Evolutionary conservation across 2,329 filamentous ascomycete species (phyloP), one percentile per base, ranked within the genome.

Genomic region (Aspergillus pseudotamarii): DNA sequence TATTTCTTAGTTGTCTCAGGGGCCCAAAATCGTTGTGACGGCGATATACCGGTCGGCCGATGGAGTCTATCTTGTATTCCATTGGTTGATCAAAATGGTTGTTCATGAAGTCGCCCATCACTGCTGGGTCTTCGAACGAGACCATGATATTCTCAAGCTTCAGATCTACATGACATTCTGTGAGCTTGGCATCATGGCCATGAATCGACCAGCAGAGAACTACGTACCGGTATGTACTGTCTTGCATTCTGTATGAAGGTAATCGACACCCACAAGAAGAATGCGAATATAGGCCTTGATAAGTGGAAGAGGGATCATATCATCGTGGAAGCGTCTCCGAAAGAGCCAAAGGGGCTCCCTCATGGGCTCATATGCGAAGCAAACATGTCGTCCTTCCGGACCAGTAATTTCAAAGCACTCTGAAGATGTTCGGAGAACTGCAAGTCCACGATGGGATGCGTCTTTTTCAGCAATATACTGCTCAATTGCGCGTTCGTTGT

Each of bases 281-380:
- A 41, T 19, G 16, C 3, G 3, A 19, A 41, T 41, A 41, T 41
- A 41, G 36, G 6, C 59, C 64, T 78, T 79, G 1, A 74, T 67
- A 50, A 76, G 63, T 2, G 65, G 65, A 3, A 73, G 57, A 43
- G 73, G 74, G 26, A 79, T 63, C 32, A 63, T 72, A 12, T 60
- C 28, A 48, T 70, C 64, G 4, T 64, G 59, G 32, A 75, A 77
- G 16, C 72, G 72, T 30, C 67, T 58, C 55, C 72, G 67, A 11
- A 74, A 72, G 14, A 75, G 54, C 68, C 71, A 75, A 4, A 79
- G 60, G 1, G 75, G 73, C 62, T 79, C 77, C 45, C 76, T 70
- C 66, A 79, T 69, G 0, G 77, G 72, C 48, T 78, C 70, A 53
- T 77, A 78, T 5, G 72, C 75, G 32, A 79, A 68, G 43, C 76